Evolutionary conservation across 2,329 filamentous ascomycete genomes (phyloP).

Genomic region (Talaromyces sp.): DNA sequence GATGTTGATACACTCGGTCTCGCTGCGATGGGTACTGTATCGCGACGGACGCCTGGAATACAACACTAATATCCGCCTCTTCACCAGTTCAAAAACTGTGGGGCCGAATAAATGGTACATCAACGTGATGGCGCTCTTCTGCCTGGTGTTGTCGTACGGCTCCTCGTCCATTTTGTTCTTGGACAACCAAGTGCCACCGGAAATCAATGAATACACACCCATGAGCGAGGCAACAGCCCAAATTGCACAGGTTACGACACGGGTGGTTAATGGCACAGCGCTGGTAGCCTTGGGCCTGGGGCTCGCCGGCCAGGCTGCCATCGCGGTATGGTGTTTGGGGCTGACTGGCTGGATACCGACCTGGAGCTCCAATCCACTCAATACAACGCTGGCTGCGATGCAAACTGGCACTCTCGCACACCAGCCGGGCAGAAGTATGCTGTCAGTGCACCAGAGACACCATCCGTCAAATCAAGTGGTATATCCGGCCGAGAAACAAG

Average conservation of each 20-base stretch:
- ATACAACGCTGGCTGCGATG: constrained; percentile 7
- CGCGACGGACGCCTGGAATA: constrained; percentile 13
- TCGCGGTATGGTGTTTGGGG: constrained; percentile 12
- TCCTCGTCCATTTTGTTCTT: not conserved
- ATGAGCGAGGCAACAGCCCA: too few species aligned
- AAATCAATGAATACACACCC: not conserved
- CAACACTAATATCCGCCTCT: constrained; percentile 16
- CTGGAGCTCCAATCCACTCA: constrained; percentile 15
- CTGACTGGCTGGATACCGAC: constrained; percentile 8
- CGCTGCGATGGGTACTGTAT: not conserved
- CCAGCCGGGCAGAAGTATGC: not conserved
- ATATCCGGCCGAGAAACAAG: not conserved
- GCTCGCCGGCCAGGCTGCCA: not conserved
- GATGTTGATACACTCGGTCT: not conserved
- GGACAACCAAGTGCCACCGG: not conserved
- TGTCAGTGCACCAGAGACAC: not conserved
- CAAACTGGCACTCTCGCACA: not conserved
- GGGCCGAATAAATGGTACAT: constrained; percentile 15
- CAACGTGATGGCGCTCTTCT: constrained; percentile 1
- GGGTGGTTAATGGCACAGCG: not conserved
- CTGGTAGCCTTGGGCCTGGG: not conserved
- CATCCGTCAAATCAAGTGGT: not conserved
- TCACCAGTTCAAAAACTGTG: constrained; percentile 11
- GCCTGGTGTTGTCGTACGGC: not conserved
- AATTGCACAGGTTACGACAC: too few species aligned